These are phyloP conservation scores for Taiwanofungus camphoratus DNA, from an alignment of 1,284 basidiomycete genomes.

Conservation along the genomic window DNA sequence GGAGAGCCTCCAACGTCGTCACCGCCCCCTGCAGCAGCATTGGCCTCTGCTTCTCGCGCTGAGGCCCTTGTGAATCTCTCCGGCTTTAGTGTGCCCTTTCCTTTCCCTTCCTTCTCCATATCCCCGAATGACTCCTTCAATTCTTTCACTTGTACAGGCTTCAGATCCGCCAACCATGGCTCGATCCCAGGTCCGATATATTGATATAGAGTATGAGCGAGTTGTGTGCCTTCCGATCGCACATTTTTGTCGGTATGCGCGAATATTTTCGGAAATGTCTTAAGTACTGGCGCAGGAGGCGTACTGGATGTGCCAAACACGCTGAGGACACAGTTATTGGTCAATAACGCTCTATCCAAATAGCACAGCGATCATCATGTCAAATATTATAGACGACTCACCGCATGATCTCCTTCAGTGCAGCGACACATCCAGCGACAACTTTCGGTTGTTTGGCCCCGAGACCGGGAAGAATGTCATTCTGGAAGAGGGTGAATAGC, in stretches of 20 bases:
- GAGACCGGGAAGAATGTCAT: slow-evolving; percentile 80
- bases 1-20: slow-evolving; percentile 34
- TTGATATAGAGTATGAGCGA: slow-evolving; percentile 79
- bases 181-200: slow-evolving; percentile 88
- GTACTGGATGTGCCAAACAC: slow-evolving; percentile 78
- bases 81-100: slow-evolving; percentile 77
- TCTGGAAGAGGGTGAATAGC: slow-evolving; percentile 41
- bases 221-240: slow-evolving; percentile 82
- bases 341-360: neutral
- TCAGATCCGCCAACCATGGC: slow-evolving; percentile 86
- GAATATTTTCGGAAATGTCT: slow-evolving; percentile 89
- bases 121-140: slow-evolving; percentile 86
- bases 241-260: slow-evolving; percentile 95
- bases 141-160: slow-evolving; percentile 98
- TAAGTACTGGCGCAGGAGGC: slow-evolving; percentile 77
- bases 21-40: slow-evolving; percentile 38
- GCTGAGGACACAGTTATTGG: slow-evolving; percentile 40
- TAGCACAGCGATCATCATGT: neutral
- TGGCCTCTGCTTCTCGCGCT: slow-evolving; percentile 65
- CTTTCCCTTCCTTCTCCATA: slow-evolving; percentile 79
- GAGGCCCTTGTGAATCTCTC: slow-evolving; percentile 77
- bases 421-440: slow-evolving; percentile 77
- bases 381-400: slow-evolving; percentile 26
- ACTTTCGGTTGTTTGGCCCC: slow-evolving; percentile 93
- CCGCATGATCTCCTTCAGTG: slow-evolving; percentile 77